phyloP scores from a whole-genome alignment of 2,329 filamentous ascomycete genomes.

The Blastomyces emzantsi region DNA sequence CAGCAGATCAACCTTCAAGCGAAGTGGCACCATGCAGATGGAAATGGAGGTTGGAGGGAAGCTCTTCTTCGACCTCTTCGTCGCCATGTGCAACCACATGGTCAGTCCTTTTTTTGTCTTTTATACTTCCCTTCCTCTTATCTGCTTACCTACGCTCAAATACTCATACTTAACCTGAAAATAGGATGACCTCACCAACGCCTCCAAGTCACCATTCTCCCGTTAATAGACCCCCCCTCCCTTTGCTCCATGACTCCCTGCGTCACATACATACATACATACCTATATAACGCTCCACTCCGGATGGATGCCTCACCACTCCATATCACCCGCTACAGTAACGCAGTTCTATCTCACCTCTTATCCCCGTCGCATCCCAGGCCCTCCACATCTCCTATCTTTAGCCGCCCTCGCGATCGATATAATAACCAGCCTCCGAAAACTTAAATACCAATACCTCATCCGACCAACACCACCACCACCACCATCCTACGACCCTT shows the following conservation, averaged over 20 bases:
- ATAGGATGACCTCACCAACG: conserved; percentile 22
- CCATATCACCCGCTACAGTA: not conserved
- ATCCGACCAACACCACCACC: not conserved
- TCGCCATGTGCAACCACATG: conserved; percentile 85
- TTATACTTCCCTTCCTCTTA: not conserved
- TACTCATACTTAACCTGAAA: conserved; percentile 12
- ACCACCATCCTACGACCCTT: not conserved
- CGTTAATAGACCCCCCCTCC: conserved; percentile 3
- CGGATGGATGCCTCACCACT: not conserved
- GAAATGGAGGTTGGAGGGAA: conserved; percentile 86
- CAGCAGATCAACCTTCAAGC: conserved; percentile 78
- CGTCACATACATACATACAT: not conserved
- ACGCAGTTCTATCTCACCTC: not conserved
- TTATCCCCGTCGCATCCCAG: not conserved
- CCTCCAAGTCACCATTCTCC: conserved; percentile 19
- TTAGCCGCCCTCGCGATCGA: not conserved
- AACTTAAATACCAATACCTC: not conserved
- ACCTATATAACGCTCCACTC: not conserved
- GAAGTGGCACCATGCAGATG: conserved; percentile 88
- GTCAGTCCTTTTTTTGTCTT: conserved; percentile 41
- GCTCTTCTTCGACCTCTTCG: conserved; percentile 89
- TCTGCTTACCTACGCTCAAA: conserved; percentile 21
- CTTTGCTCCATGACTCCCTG: not conserved
- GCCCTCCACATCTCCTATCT: not conserved
- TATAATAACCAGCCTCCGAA: not conserved